Percentiles rank a stretch among this genome's conserved stretches.
Evolutionary conservation across 1,284 basidiomycete genomes (phyloP).

Genomic region (Boletellus deceptivus): DNA sequence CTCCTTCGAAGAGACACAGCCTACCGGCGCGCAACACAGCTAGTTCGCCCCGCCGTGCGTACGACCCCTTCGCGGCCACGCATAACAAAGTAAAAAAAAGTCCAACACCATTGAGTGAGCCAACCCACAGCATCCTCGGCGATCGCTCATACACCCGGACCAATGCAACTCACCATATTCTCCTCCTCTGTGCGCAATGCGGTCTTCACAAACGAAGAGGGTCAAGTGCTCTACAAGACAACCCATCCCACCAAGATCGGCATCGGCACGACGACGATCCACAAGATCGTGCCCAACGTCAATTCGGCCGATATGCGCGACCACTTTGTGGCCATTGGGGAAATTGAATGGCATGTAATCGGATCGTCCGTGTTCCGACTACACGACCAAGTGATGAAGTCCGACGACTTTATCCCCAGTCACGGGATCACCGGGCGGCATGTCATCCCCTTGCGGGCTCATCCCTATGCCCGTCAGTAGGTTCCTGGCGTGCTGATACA

Average conservation of each 20-base stretch:
- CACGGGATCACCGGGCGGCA: slow-evolving; percentile 18
- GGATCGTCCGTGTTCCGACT: slow-evolving; percentile 19
- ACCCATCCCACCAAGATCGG: slow-evolving; percentile 10
- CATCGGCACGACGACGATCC: slow-evolving; percentile 14
- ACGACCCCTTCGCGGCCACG: no score
- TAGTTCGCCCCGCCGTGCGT: no score
- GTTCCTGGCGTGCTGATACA: no score
- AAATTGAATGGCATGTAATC: slow-evolving; percentile 24
- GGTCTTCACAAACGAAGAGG: slow-evolving; percentile 15
- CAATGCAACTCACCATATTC: slow-evolving; percentile 18
- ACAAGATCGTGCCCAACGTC: slow-evolving; percentile 16
- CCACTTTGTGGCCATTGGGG: slow-evolving; percentile 16
- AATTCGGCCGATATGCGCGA: slow-evolving; percentile 22
- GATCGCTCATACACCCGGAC: no score
- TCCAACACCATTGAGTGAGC: no score
- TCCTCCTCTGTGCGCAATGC: slow-evolving; percentile 12
- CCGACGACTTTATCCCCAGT: slow-evolving; percentile 14
- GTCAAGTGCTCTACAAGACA: slow-evolving; percentile 23
- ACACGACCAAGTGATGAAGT: slow-evolving; percentile 8
- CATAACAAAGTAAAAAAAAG: no score
- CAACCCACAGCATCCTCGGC: no score
- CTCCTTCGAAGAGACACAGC: no score
- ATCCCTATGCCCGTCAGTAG: no score
- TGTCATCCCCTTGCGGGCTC: neutral
- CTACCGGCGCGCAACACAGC: no score